Evolutionary conservation across 768 basidiomycete species (phyloP), one percentile per base, ranked within the genome.

Genomic region (Xerocomus brunneocitrinus): DNA sequence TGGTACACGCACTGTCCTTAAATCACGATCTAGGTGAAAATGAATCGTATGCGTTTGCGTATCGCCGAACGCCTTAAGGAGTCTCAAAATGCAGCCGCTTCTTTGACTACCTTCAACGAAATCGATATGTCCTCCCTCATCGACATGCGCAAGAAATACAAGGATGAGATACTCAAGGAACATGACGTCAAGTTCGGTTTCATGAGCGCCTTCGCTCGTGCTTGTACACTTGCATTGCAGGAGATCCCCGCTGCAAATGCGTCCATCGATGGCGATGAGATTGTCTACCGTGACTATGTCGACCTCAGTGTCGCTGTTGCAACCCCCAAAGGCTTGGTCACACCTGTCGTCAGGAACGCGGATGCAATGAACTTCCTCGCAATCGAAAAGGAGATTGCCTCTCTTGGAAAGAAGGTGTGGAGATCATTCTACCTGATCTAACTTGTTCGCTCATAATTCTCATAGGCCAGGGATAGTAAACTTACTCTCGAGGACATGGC

Each of bases 31-130:
- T 31, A 92, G 90, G 86, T 98, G 66, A 98, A 98, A 79, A 98
- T 99, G 95, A 95, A 83, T 72, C 87, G 95, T 49, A 99, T 99
- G 97, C 91, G 95, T 44, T 79, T 90, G 58, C 91, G 95, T 57
- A 99, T 99, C 65, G 89, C 95, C 44, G 92, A 95, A 73, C 93
- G 95, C 49, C 83, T 99, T 69, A 99, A 99, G 76, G 88, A 97
- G 69, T 95, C 95, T 24, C 95, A 99, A 71, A 97, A 98, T 68
- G 83, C 91, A 19, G 97, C 95, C 4, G 95, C 95, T 44, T 95
- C 93, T 47, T 73, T 98, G 55, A 98, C 97, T 32, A 98, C 95
- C 25, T 99, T 99, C 82, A 98, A 99, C 76, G 95, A 99, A 74
- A 91, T 99, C 67, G 95, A 98, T 77, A 98, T 99, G 95, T 94